Evolutionary conservation across 306 rosid species (phyloP).

Genomic region (Dryas octopetala): DNA sequence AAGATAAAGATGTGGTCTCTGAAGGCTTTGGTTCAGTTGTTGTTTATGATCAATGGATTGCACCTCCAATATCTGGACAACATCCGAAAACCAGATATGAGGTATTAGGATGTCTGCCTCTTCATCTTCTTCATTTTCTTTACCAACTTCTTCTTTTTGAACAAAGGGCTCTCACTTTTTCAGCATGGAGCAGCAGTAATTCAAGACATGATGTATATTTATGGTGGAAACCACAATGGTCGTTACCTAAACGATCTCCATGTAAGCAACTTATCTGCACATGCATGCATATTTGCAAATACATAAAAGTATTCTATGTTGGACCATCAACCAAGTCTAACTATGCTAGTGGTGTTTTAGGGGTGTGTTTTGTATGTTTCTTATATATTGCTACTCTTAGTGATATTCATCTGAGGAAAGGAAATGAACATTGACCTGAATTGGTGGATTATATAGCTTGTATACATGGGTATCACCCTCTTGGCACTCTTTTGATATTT

Average conservation of each 20-base stretch:
- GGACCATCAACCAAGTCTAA: not conserved
- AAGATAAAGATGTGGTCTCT: constrained; percentile 73
- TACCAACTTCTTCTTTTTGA: constrained; percentile 32
- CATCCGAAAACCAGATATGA: constrained; percentile 86
- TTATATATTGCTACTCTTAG: not conserved
- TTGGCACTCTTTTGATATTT: not conserved
- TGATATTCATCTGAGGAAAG: not conserved
- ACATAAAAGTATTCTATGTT: constrained; percentile 2
- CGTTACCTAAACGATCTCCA: constrained; percentile 91
- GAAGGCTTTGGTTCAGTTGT: constrained; percentile 67
- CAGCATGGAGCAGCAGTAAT: constrained; percentile 91
- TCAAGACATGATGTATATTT: constrained; percentile 88
- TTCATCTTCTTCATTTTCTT: constrained; percentile 14
- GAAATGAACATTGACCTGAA: not conserved
- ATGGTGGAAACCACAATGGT: constrained; percentile 98
- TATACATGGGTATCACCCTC: not conserved
- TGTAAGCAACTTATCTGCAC: constrained; percentile 50
- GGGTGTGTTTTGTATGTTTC: not conserved
- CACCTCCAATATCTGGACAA: constrained; percentile 69
- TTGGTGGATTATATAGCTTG: not conserved
- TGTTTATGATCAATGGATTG: constrained; percentile 82
- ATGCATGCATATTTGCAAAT: not conserved
- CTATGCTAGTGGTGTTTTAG: not conserved
- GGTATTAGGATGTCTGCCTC: constrained; percentile 44
- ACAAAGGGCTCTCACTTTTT: constrained; percentile 31